These are phyloP conservation scores for Paracamarosporium sp. DNA, from an alignment of 2,329 filamentous ascomycete species.

Conservation along the genomic window DNA sequence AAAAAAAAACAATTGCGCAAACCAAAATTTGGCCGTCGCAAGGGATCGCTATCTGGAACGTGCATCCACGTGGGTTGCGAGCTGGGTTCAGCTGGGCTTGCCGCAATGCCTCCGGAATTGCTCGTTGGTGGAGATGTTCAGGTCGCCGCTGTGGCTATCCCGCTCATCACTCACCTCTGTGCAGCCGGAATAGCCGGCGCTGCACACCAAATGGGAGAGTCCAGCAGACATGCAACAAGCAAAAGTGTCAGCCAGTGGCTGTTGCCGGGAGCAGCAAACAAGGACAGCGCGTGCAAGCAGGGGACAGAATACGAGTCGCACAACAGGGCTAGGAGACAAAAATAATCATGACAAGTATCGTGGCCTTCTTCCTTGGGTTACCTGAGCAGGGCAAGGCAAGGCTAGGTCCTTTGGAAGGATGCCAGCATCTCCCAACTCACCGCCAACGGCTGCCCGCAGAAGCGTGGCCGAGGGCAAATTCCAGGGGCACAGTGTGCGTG, in stretches of 20 bases:
- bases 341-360: slow-evolving; percentile 36
- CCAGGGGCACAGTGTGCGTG: slow-evolving; percentile 25
- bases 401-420: slow-evolving; percentile 11
- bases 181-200: slow-evolving; percentile 10
- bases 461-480: slow-evolving; percentile 29
- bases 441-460: slow-evolving; percentile 29
- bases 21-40: not conserved
- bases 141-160: not conserved
- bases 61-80: slow-evolving; percentile 41
- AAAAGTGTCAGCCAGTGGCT: slow-evolving; percentile 6
- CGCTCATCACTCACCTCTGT: slow-evolving; percentile 2
- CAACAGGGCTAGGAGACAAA: slow-evolving; percentile 35
- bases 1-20: slow-evolving; percentile 32
- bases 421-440: slow-evolving; percentile 33
- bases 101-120: slow-evolving; percentile 20
- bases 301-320: slow-evolving; percentile 36
- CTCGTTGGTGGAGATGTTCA: slow-evolving; percentile 14
- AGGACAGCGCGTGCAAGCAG: slow-evolving; percentile 12
- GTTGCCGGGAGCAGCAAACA: slow-evolving; percentile 10
- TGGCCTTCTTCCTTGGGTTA: slow-evolving; percentile 23
- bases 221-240: slow-evolving; percentile 1
- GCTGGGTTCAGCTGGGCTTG: slow-evolving; percentile 15
- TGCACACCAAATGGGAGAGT: not conserved
- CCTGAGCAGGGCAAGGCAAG: slow-evolving; percentile 21
- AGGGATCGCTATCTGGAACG: slow-evolving; percentile 20